These are phyloP conservation scores for Pichia nakasei DNA, from an alignment of 805 yeast genomes.

Conservation along the genomic window DNA sequence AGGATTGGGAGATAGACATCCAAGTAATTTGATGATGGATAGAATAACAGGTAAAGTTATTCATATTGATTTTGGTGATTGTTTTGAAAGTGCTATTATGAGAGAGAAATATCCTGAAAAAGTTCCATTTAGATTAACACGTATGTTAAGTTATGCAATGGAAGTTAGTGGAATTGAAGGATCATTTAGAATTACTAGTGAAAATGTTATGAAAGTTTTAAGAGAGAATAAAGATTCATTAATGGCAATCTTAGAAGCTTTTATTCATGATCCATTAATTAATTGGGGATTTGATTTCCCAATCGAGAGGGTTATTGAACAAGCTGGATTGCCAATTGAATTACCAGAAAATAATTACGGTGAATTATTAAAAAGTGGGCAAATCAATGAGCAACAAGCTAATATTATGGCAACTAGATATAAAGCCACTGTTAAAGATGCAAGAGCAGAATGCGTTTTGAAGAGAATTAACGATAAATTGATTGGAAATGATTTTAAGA, in stretches of 20 bases:
- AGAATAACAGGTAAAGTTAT: slow-evolving; percentile 90
- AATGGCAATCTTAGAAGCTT: slow-evolving; percentile 97
- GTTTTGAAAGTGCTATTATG: slow-evolving; percentile 95
- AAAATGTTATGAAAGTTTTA: slow-evolving; percentile 91
- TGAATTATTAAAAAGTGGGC: slow-evolving; percentile 61
- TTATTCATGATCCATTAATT: slow-evolving; percentile 96
- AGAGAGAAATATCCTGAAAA: slow-evolving; percentile 97
- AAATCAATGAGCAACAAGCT: slow-evolving; percentile 72
- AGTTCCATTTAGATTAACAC: slow-evolving; percentile 91
- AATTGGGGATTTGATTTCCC: slow-evolving; percentile 98
- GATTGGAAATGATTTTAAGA: slow-evolving; percentile 86
- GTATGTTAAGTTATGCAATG: slow-evolving; percentile 98
- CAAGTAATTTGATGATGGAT: slow-evolving; percentile 92
- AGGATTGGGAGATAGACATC: slow-evolving; percentile 97
- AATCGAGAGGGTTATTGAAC: slow-evolving; percentile 63
- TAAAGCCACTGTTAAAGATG: slow-evolving; percentile 66
- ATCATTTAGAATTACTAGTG: slow-evolving; percentile 91
- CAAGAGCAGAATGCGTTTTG: slow-evolving; percentile 84
- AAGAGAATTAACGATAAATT: slow-evolving; percentile 86
- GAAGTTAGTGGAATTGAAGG: slow-evolving; percentile 99
- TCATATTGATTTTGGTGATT: slow-evolving; percentile 98
- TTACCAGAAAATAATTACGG: slow-evolving; percentile 62
- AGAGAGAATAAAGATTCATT: slow-evolving; percentile 92
- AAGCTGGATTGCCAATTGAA: slow-evolving; percentile 48
- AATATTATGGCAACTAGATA: slow-evolving; percentile 61